phyloP scores from a whole-genome alignment of 208 protist genomes.

The Novymonas esmeraldas region DNA sequence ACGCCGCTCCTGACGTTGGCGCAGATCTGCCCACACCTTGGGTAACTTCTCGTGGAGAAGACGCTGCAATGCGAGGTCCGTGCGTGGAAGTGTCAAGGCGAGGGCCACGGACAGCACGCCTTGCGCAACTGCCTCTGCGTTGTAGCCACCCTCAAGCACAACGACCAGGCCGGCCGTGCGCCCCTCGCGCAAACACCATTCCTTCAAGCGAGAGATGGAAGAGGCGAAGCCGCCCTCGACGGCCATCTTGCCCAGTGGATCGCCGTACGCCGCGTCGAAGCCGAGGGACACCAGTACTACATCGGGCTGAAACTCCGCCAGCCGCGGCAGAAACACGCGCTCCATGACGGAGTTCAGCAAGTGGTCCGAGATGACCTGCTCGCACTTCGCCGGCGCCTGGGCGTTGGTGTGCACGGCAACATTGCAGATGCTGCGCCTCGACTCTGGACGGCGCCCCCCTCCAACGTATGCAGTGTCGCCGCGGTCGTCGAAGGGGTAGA shows the following conservation, averaged over 20 bases:
- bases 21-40: slow-evolving; percentile 64
- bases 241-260: slow-evolving; percentile 85
- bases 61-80: slow-evolving; percentile 43
- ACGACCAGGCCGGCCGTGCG: slow-evolving; percentile 49
- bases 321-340: slow-evolving; percentile 74
- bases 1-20: slow-evolving; percentile 41
- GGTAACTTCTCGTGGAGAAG: slow-evolving; percentile 27
- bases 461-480: slow-evolving; percentile 51
- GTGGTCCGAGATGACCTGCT: slow-evolving; percentile 79
- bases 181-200: slow-evolving; percentile 47
- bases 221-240: slow-evolving; percentile 80
- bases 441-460: slow-evolving; percentile 1
- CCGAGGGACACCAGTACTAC: slow-evolving; percentile 90
- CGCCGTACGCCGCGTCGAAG: slow-evolving; percentile 92
- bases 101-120: slow-evolving; percentile 64
- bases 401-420: slow-evolving; percentile 74
- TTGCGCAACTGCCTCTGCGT: slow-evolving; percentile 63
- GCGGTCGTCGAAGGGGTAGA: slow-evolving; percentile 63
- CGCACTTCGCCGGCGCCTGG: slow-evolving; percentile 42
- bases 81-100: slow-evolving; percentile 54
- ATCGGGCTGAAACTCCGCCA: slow-evolving; percentile 69
- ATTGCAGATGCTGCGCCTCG: slow-evolving; percentile 71
- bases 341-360: slow-evolving; percentile 59
- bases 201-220: slow-evolving; percentile 47
- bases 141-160: slow-evolving; percentile 84